Percentiles rank a stretch among this genome's conserved stretches.
Evolutionary conservation across 768 basidiomycete species (phyloP).

Genomic region (Russula virescens): DNA sequence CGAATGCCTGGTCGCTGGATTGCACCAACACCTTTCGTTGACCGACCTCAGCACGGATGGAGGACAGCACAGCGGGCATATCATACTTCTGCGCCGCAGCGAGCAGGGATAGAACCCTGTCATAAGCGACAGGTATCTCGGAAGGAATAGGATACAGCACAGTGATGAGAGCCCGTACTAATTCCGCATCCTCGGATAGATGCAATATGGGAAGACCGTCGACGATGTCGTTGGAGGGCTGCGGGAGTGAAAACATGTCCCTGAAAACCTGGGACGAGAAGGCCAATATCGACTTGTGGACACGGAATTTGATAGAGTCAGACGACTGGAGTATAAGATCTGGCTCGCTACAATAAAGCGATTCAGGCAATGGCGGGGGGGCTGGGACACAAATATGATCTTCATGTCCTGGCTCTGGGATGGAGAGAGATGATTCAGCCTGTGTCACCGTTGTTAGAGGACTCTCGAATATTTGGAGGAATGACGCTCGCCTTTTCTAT

Average conservation of each 20-base stretch:
- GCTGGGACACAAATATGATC: neutral
- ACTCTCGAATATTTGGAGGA: too few species aligned
- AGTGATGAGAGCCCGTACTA: conserved; percentile 15
- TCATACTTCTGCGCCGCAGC: conserved; percentile 24
- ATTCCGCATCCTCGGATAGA: conserved; percentile 8
- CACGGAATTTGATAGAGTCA: conserved; percentile 20
- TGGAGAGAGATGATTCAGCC: neutral
- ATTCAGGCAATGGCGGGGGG: neutral
- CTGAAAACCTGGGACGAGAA: conserved; percentile 30
- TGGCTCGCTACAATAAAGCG: neutral
- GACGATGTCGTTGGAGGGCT: neutral
- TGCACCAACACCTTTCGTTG: too few species aligned
- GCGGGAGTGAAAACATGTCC: conserved; percentile 29
- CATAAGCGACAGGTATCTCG: neutral
- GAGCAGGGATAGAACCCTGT: conserved; percentile 6
- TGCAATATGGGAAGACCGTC: conserved; percentile 19
- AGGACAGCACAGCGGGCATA: too few species aligned
- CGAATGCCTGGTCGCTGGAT: too few species aligned
- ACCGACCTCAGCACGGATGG: too few species aligned
- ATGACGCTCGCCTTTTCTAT: neutral
- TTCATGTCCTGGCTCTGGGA: neutral
- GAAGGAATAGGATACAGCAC: conserved; percentile 8
- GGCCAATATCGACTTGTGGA: conserved; percentile 31
- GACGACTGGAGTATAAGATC: conserved; percentile 10
- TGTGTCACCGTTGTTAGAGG: too few species aligned